Evolutionary conservation across 192 early-diverging fungal species (phyloP).

Genomic region (Coemansia brasiliensis): DNA sequence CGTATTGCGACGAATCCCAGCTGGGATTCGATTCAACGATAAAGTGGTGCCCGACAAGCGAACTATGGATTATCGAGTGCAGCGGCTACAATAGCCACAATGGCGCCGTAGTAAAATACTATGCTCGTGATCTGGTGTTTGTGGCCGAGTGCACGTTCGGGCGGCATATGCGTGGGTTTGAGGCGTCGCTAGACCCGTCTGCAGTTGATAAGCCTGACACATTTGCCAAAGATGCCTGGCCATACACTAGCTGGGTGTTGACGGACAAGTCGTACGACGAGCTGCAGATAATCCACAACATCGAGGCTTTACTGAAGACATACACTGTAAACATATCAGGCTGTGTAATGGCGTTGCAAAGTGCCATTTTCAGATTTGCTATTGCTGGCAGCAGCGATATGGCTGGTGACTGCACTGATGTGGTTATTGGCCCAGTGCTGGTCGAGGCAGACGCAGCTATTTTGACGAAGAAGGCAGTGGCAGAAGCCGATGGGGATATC

Average conservation of each 20-base stretch:
- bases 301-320: too few relatives aligned
- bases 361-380: too few relatives aligned
- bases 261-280: neutral
- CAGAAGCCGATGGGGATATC: too few relatives aligned
- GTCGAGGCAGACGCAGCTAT: too few relatives aligned
- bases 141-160: constrained; percentile 12
- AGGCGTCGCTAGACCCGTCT: neutral
- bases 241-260: neutral
- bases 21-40: constrained; percentile 16
- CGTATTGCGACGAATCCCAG: neutral
- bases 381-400: too few relatives aligned
- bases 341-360: too few relatives aligned
- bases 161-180: constrained; percentile 16
- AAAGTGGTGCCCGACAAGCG: neutral
- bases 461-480: too few relatives aligned
- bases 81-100: neutral
- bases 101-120: constrained; percentile 1
- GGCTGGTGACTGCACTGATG: too few relatives aligned
- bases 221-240: constrained; percentile 17
- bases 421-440: too few relatives aligned
- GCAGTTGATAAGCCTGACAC: neutral
- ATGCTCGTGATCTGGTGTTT: neutral
- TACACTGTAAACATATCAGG: too few relatives aligned
- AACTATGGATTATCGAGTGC: neutral
- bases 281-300: neutral